Conservation (phyloP, 306 rosid genomes). For the Citrullus amarus region DNA sequence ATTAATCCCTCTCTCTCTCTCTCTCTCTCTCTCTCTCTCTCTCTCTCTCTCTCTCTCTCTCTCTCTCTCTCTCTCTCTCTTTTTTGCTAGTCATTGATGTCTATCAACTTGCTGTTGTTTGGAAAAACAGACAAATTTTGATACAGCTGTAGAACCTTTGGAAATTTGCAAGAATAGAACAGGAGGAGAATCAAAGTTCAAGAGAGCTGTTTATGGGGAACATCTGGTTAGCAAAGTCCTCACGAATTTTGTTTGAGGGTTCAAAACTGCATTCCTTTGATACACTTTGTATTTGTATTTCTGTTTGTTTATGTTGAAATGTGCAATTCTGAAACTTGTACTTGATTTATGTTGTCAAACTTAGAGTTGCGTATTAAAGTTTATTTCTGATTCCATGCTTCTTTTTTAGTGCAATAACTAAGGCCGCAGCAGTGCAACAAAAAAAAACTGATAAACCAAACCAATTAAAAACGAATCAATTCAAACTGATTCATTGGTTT, state of each 20-base stretch:
- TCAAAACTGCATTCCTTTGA: neutral
- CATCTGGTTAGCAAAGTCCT: constrained; percentile 59
- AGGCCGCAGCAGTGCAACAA: no score
- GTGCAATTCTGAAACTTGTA: neutral
- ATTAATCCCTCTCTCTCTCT: neutral
- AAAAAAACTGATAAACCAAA: no score
- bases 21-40: no score
- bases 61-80: no score
- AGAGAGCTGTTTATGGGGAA: constrained; percentile 69
- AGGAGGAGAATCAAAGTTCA: constrained; percentile 41
- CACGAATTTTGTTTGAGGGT: constrained; percentile 36
- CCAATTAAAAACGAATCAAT: no score
- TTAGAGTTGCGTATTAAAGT: neutral
- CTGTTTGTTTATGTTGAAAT: neutral
- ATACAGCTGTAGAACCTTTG: constrained; percentile 70
- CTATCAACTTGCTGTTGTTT: neutral
- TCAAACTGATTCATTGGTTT: no score
- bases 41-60: no score
- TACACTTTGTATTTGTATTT: neutral
- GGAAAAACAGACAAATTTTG: constrained; percentile 67
- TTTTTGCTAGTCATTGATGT: neutral
- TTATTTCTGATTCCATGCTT: neutral
- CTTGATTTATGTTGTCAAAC: neutral
- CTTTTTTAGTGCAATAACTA: no score
- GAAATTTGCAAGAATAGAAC: constrained; percentile 41